A percentile compares a stretch with the other conserved stretches of the same genome.
Evolutionary conservation across 2,329 filamentous ascomycete genomes (phyloP).

Genomic region (Nemania serpens): DNA sequence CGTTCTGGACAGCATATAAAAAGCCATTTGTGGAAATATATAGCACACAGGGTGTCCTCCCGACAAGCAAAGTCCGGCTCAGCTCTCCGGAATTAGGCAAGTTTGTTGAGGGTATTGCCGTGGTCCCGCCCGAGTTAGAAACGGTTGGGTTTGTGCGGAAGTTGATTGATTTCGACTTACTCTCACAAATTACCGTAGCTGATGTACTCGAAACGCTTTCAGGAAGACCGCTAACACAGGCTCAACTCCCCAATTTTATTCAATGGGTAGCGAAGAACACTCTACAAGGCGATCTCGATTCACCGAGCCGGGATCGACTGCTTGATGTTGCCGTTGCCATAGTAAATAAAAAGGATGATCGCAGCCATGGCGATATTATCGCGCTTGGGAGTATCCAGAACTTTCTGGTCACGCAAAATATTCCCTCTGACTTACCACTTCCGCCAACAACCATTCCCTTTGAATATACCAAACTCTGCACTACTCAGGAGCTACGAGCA

Average conservation of each 20-base stretch:
- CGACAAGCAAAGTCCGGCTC: conserved; percentile 82
- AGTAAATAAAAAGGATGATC: conserved; percentile 58
- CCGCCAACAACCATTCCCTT: conserved; percentile 84
- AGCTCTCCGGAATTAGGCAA: conserved; percentile 66
- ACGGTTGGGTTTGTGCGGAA: conserved; percentile 77
- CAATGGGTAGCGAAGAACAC: conserved; percentile 80
- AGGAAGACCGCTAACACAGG: conserved; percentile 76
- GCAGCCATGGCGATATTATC: conserved; percentile 70
- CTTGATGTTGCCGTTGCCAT: conserved; percentile 81
- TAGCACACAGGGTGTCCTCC: conserved; percentile 83
- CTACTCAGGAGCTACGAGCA: conserved; percentile 70
- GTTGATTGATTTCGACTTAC: conserved; percentile 80
- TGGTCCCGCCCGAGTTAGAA: conserved; percentile 77
- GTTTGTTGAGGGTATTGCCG: conserved; percentile 88
- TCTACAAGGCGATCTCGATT: conserved; percentile 72
- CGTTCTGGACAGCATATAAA: conserved; percentile 91
- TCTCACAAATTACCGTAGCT: conserved; percentile 83
- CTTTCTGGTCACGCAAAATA: conserved; percentile 76
- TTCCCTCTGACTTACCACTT: conserved; percentile 79
- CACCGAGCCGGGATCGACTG: conserved; percentile 67
- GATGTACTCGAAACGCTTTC: conserved; percentile 87
- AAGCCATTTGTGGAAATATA: conserved; percentile 84
- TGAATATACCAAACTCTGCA: conserved; percentile 75
- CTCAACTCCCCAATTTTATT: conserved; percentile 81
- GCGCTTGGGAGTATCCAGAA: conserved; percentile 75